phyloP scores from a whole-genome alignment of 2,329 filamentous ascomycete species.

The Westerdykella aurantiaca region DNA sequence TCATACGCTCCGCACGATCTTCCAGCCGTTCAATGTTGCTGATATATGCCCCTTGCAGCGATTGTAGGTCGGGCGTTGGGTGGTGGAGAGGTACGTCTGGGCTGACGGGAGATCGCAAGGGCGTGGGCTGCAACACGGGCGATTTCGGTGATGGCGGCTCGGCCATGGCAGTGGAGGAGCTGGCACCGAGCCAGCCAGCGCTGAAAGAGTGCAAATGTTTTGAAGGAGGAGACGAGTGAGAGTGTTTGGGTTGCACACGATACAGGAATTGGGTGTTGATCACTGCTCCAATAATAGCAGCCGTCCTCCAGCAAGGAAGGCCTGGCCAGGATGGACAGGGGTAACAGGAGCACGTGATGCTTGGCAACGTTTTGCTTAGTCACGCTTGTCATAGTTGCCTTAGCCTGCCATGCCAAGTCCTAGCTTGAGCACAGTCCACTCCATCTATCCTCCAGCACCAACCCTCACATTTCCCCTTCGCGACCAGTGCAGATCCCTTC shows the following conservation, averaged over 20 bases:
- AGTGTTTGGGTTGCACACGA: conserved; percentile 3
- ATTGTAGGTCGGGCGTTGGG: conserved; percentile 57
- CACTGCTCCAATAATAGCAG: conserved; percentile 3
- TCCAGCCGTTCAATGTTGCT: conserved; percentile 69
- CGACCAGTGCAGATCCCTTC: no score
- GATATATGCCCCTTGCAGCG: conserved; percentile 56
- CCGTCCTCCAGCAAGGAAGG: background rate
- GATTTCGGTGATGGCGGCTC: conserved; percentile 13
- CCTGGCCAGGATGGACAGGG: no score
- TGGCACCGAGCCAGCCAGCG: conserved; percentile 3
- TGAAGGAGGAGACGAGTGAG: background rate
- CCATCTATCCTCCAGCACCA: no score
- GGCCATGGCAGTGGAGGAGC: conserved; percentile 16
- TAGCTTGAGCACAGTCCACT: background rate
- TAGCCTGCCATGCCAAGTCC: background rate
- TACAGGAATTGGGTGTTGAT: background rate
- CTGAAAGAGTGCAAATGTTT: background rate
- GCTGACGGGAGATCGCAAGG: conserved; percentile 15
- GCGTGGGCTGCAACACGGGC: conserved; percentile 14
- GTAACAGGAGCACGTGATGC: no score
- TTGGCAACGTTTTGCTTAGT: no score
- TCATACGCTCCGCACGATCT: conserved; percentile 68
- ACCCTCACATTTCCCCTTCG: no score
- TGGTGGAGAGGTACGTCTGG: conserved; percentile 38
- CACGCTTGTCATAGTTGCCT: background rate